A percentile compares a stretch with the other conserved stretches of the same genome.
These are phyloP conservation scores for Cyberlindnera suaveolens DNA, from an alignment of 805 yeast genomes.

Conservation along the genomic window DNA sequence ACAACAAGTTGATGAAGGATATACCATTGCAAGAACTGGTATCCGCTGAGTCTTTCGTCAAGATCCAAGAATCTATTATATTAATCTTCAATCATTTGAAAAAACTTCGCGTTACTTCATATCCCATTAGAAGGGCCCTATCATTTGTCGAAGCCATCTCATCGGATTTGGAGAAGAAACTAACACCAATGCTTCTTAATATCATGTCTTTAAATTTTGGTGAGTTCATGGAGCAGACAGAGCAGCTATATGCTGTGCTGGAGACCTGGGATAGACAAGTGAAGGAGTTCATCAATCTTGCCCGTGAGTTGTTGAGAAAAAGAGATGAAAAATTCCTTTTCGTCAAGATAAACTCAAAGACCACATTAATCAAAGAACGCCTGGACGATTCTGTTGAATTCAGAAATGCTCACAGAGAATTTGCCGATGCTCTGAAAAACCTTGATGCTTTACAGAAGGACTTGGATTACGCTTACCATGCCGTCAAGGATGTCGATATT, in stretches of 20 bases:
- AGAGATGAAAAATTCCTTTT: constrained; percentile 65
- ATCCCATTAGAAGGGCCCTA: constrained; percentile 61
- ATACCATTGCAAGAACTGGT: constrained; percentile 59
- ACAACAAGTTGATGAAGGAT: constrained; percentile 60
- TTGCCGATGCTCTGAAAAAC: constrained; percentile 32
- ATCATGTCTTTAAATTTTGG: constrained; percentile 38
- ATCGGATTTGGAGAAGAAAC: constrained; percentile 42
- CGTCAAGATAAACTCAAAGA: constrained; percentile 48
- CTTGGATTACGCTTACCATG: constrained; percentile 35
- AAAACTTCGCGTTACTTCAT: constrained; percentile 49
- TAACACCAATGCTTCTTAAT: constrained; percentile 35
- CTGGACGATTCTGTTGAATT: constrained; percentile 38
- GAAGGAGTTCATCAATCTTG: constrained; percentile 56
- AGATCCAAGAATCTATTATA: constrained; percentile 39
- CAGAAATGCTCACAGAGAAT: constrained; percentile 47
- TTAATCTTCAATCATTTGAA: constrained; percentile 57
- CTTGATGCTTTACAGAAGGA: constrained; percentile 21
- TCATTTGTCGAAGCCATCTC: constrained; percentile 61
- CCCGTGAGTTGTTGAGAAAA: constrained; percentile 71
- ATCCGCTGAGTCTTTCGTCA: constrained; percentile 38
- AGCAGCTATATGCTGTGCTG: constrained; percentile 30
- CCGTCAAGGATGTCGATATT: constrained; percentile 31
- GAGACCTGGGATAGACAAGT: constrained; percentile 52
- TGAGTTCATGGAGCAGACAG: constrained; percentile 32
- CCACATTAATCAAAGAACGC: constrained; percentile 34